These are phyloP conservation scores for Claviceps sorghi DNA, from an alignment of 2,329 filamentous ascomycete genomes.

Conservation along the genomic window DNA sequence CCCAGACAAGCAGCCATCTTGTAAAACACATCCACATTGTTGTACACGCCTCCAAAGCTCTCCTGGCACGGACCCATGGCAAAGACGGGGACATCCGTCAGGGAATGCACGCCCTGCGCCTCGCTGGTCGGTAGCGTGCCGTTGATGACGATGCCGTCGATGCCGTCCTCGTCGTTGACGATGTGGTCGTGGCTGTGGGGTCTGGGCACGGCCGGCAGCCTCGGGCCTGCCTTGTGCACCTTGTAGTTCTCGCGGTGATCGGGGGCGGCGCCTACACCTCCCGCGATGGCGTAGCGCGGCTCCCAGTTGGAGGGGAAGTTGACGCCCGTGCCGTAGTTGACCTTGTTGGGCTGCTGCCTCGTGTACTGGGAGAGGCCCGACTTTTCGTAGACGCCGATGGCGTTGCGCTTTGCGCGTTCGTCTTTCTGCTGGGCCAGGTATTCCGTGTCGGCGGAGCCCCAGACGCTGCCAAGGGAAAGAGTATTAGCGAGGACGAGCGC, in stretches of 20 bases:
- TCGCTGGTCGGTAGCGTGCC: constrained; percentile 54
- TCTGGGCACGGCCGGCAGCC: constrained; percentile 42
- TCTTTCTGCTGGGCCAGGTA: constrained; percentile 52
- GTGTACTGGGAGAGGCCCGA: constrained; percentile 68
- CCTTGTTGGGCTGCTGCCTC: constrained; percentile 32
- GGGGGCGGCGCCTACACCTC: constrained; percentile 55
- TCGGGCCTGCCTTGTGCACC: constrained; percentile 51
- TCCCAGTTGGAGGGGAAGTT: constrained; percentile 78
- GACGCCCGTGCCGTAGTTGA: constrained; percentile 56
- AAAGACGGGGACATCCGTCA: constrained; percentile 68
- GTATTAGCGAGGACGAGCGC: constrained; percentile 2
- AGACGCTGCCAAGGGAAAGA: constrained; percentile 36
- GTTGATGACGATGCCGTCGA: constrained; percentile 57
- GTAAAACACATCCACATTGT: constrained; percentile 60
- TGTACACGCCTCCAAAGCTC: constrained; percentile 56
- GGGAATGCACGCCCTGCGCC: constrained; percentile 56
- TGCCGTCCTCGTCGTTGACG: constrained; percentile 51
- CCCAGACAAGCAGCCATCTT: constrained; percentile 57
- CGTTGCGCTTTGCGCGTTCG: constrained; percentile 59
- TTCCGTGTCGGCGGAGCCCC: constrained; percentile 65
- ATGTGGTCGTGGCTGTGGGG: constrained; percentile 43
- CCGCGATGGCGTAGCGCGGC: constrained; percentile 66
- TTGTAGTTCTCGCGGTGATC: constrained; percentile 66
- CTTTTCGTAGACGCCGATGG: constrained; percentile 58
- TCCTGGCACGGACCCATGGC: constrained; percentile 68